Conservation (phyloP, 2,329 filamentous ascomycete species). For the Colletotrichum sp. region DNA sequence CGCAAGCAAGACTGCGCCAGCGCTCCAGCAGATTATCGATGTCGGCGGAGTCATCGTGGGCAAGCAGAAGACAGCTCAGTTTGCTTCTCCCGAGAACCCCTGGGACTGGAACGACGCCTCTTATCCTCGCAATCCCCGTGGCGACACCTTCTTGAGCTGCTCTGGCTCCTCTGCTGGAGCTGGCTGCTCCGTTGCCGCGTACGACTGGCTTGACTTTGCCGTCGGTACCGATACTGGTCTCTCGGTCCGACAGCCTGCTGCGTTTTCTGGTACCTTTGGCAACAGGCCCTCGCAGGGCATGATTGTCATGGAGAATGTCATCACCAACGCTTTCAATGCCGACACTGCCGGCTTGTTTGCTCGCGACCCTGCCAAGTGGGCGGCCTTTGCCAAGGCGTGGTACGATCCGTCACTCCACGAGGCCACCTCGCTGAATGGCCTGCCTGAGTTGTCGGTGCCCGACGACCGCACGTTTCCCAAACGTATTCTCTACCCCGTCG, state of each 20-base stretch:
- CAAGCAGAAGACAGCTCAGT: constrained; percentile 56
- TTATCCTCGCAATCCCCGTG: constrained; percentile 50
- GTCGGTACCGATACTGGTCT: constrained; percentile 27
- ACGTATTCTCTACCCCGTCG: constrained; percentile 41
- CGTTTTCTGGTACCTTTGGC: constrained; percentile 30
- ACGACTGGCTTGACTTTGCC: constrained; percentile 31
- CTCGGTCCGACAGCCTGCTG: constrained; percentile 30
- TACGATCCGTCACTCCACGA: constrained; percentile 38
- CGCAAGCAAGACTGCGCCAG: constrained; percentile 49
- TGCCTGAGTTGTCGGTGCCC: constrained; percentile 37
- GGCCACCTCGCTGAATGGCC: constrained; percentile 37
- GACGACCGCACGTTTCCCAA: constrained; percentile 39
- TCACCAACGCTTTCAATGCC: constrained; percentile 27
- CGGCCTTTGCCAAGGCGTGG: constrained; percentile 41
- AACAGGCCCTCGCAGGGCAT: constrained; percentile 31
- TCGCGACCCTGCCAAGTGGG: constrained; percentile 29
- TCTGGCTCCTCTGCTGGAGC: constrained; percentile 30
- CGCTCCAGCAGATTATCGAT: constrained; percentile 61
- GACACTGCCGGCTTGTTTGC: constrained; percentile 33
- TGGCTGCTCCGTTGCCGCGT: constrained; percentile 30
- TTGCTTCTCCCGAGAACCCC: constrained; percentile 42
- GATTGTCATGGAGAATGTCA: constrained; percentile 26
- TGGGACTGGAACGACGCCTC: constrained; percentile 50
- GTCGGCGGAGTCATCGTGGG: constrained; percentile 63
- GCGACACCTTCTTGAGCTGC: constrained; percentile 47